These are phyloP conservation scores for Helminthosporium solani DNA, from an alignment of 2,329 filamentous ascomycete species.

Conservation along the genomic window DNA sequence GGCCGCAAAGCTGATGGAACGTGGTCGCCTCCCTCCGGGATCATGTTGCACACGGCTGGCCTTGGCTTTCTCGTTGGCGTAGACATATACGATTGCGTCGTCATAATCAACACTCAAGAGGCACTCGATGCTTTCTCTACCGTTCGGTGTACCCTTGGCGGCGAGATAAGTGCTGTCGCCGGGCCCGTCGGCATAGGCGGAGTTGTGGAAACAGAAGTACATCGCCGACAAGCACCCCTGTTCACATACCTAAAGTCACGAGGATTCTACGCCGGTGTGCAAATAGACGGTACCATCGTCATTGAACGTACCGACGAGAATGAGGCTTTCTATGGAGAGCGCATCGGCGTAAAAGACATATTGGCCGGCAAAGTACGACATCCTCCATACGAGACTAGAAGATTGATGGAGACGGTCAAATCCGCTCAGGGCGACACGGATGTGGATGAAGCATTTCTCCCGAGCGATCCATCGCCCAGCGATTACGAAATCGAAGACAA, in stretches of 20 bases:
- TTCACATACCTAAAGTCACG: slow-evolving; percentile 88
- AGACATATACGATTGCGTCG: slow-evolving; percentile 93
- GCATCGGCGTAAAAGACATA: slow-evolving; percentile 63
- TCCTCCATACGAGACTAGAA: slow-evolving; percentile 57
- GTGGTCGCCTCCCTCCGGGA: slow-evolving; percentile 89
- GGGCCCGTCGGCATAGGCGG: slow-evolving; percentile 79
- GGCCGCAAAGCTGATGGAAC: slow-evolving; percentile 80
- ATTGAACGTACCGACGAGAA: slow-evolving; percentile 89
- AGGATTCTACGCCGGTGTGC: slow-evolving; percentile 83
- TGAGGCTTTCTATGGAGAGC: slow-evolving; percentile 76
- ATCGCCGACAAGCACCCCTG: slow-evolving; percentile 68
- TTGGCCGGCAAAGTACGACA: slow-evolving; percentile 60
- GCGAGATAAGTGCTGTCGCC: slow-evolving; percentile 73
- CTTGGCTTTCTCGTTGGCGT: slow-evolving; percentile 88
- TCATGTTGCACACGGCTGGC: slow-evolving; percentile 85
- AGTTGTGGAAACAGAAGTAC: slow-evolving; percentile 67
- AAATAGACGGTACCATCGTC: slow-evolving; percentile 83
- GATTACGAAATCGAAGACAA: slow-evolving; percentile 64
- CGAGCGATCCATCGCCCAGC: slow-evolving; percentile 70
- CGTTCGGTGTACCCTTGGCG: slow-evolving; percentile 75
- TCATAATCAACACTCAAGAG: slow-evolving; percentile 85
- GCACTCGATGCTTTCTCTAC: slow-evolving; percentile 83
- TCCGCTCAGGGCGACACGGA: slow-evolving; percentile 81
- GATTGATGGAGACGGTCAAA: slow-evolving; percentile 80
- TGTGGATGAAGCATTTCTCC: slow-evolving; percentile 68